Base-by-base conservation (phyloP, 176 grass and related monocot genomes). In the Bromus sterilis region DNA sequence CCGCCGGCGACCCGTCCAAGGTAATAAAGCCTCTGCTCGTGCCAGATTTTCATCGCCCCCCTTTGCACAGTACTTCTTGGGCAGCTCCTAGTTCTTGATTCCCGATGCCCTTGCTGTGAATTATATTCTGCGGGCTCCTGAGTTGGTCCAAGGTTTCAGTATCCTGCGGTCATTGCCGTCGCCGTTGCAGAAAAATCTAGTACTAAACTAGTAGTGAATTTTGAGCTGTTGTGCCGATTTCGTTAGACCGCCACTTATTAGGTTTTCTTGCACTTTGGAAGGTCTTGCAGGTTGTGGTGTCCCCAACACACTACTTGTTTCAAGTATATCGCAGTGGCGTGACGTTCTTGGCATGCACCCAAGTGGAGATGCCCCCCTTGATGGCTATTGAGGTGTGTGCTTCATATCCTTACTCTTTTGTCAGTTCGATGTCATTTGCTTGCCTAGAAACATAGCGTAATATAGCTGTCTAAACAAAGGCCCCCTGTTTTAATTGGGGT, bases 231-330 rank as follows among this genome's bases (percentile, higher is more conserved):
- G 25, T 82, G 44, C 21, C 4, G 0, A 26, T 80, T 20, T 37
- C 3, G n/a, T 1, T 41, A 7, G 25, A 25, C 4, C 2, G 11
- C 12, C 21, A 46, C 65, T 83, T 61, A 79, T 30, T 69, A 16
- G 1, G 18, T 81, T 66, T 66, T 72, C 6, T 71, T 42, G n/a
- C 61, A 33, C 15, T 67, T 58, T 13, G 9, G 13, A 83, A 97
- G 94, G 61, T 93, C 23, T 89, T 97, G 69, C 88, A 93, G 35
- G 88, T 98, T 31, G 76, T 98, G 81, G 90, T 90, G 5, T 94
- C 95, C 8, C 95, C 95, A 40, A 98, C 92, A 1, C 92, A 98
- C 80, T 98, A 98, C 78, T 82, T 98, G 64, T 98, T 98, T 68
- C 95, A 91, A 48, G 56, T 95, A 6, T 93, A 71, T 80, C 88